A percentile compares a stretch with the other conserved stretches of the same genome.
Evolutionary conservation across 1,284 basidiomycete genomes (phyloP).

Genomic region (Irpex lacteus): DNA sequence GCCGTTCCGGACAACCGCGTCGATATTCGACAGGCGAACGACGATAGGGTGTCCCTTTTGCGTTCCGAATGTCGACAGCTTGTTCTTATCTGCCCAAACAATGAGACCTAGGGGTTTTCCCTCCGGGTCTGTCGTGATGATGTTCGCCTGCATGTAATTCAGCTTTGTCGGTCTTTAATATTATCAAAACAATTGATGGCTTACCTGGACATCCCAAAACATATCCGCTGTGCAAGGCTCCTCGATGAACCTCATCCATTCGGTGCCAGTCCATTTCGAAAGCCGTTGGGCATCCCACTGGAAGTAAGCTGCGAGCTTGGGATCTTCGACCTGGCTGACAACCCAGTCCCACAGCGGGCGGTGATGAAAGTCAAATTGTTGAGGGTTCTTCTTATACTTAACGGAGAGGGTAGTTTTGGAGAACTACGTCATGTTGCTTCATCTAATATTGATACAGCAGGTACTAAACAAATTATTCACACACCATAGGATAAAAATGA

Average conservation of each 20-base stretch:
- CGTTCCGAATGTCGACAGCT: constrained; percentile 40
- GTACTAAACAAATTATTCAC: constrained; percentile 5
- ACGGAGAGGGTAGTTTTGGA: constrained; percentile 28
- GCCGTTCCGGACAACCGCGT: constrained; percentile 34
- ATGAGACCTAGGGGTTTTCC: constrained; percentile 26
- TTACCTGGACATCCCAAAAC: too few species aligned
- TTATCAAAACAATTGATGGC: too few species aligned
- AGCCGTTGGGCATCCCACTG: constrained; percentile 26
- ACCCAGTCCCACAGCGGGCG: constrained; percentile 28
- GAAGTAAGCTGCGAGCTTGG: constrained; percentile 21
- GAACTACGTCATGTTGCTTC: constrained; percentile 12
- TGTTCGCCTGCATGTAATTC: not conserved
- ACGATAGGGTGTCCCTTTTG: constrained; percentile 42
- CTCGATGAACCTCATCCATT: constrained; percentile 24
- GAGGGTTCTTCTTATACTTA: too few species aligned
- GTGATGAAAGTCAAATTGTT: constrained; percentile 12
- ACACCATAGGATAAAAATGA: constrained; percentile 8
- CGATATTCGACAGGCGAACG: constrained; percentile 34
- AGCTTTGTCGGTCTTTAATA: not conserved
- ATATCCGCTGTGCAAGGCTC: constrained; percentile 33
- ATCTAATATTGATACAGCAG: too few species aligned
- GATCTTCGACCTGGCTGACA: constrained; percentile 21
- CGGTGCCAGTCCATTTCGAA: constrained; percentile 20
- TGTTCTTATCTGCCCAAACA: constrained; percentile 44
- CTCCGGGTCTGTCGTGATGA: constrained; percentile 18